Conservation (phyloP, 2,329 filamentous ascomycete species). For the Penicillium oxalicum region DNA sequence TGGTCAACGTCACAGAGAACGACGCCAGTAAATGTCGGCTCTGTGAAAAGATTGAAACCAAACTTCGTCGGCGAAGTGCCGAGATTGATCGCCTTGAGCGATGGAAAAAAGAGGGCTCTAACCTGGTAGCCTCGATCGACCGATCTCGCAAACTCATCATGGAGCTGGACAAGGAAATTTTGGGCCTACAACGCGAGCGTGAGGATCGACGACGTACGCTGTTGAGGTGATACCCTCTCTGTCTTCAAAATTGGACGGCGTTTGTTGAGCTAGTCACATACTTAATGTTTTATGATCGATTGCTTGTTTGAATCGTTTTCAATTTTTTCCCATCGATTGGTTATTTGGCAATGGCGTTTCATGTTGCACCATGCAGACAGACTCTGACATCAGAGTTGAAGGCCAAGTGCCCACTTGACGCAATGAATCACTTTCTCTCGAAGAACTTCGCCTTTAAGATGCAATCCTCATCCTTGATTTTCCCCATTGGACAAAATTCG, state of each 20-base stretch:
- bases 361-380: slow-evolving; percentile 24
- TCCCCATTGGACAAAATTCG: slow-evolving; percentile 15
- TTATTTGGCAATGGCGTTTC: slow-evolving; percentile 19
- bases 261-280: slow-evolving; percentile 14
- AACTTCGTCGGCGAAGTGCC: slow-evolving; percentile 66
- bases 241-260: slow-evolving; percentile 8
- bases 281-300: slow-evolving; percentile 13
- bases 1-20: slow-evolving; percentile 68
- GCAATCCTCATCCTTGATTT: slow-evolving; percentile 21
- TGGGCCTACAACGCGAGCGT: slow-evolving; percentile 56
- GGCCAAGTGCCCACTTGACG: neutral
- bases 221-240: slow-evolving; percentile 16
- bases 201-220: slow-evolving; percentile 33
- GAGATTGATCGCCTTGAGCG: slow-evolving; percentile 69
- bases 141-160: slow-evolving; percentile 68
- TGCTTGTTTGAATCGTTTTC: slow-evolving; percentile 17
- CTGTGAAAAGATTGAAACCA: slow-evolving; percentile 85
- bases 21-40: slow-evolving; percentile 67
- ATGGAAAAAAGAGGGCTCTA: slow-evolving; percentile 66
- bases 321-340: slow-evolving; percentile 8
- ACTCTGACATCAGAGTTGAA: slow-evolving; percentile 23
- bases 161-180: slow-evolving; percentile 64
- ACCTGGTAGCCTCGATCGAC: slow-evolving; percentile 54
- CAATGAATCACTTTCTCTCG: too few species aligned
- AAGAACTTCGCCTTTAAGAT: neutral